These are phyloP conservation scores for Hevea brasiliensis DNA, from an alignment of 345 rosid species.

Conservation along the genomic window DNA sequence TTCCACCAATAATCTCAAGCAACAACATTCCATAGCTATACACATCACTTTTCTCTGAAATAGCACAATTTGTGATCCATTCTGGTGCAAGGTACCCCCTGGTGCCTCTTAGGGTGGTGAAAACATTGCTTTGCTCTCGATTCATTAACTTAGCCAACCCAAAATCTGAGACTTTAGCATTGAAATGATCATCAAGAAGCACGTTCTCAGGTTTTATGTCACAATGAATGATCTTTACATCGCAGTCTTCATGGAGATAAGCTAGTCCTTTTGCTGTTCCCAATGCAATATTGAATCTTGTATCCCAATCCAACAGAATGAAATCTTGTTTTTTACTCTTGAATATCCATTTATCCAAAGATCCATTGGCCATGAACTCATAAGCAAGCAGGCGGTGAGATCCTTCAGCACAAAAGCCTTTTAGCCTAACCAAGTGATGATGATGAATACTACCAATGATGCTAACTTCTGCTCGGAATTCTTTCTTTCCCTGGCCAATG, in stretches of 20 bases:
- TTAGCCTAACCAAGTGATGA: slow-evolving; percentile 77
- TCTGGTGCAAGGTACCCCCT: slow-evolving; percentile 94
- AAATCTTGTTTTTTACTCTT: slow-evolving; percentile 42
- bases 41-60: slow-evolving; percentile 92
- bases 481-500: slow-evolving; percentile 93
- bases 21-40: slow-evolving; percentile 90
- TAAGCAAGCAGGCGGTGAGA: slow-evolving; percentile 78
- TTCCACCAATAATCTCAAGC: slow-evolving; percentile 83
- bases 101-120: slow-evolving; percentile 88
- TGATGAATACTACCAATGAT: slow-evolving; percentile 94
- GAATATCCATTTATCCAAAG: slow-evolving; percentile 92
- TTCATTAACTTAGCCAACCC: slow-evolving; percentile 92
- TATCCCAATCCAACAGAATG: slow-evolving; percentile 68
- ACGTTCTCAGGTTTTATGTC: slow-evolving; percentile 96
- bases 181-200: slow-evolving; percentile 71
- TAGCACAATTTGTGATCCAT: slow-evolving; percentile 91
- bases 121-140: slow-evolving; percentile 88
- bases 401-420: slow-evolving; percentile 92
- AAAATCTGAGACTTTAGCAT: slow-evolving; percentile 90
- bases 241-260: slow-evolving; percentile 88
- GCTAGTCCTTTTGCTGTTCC: slow-evolving; percentile 94
- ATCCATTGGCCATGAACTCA: slow-evolving; percentile 80
- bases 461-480: slow-evolving; percentile 90
- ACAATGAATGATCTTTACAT: slow-evolving; percentile 75
- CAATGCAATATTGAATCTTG: slow-evolving; percentile 70